A percentile compares a stretch with the other conserved stretches of the same genome.
phyloP scores from a whole-genome alignment of 257 asterid species.

The Capsicum pubescens region DNA sequence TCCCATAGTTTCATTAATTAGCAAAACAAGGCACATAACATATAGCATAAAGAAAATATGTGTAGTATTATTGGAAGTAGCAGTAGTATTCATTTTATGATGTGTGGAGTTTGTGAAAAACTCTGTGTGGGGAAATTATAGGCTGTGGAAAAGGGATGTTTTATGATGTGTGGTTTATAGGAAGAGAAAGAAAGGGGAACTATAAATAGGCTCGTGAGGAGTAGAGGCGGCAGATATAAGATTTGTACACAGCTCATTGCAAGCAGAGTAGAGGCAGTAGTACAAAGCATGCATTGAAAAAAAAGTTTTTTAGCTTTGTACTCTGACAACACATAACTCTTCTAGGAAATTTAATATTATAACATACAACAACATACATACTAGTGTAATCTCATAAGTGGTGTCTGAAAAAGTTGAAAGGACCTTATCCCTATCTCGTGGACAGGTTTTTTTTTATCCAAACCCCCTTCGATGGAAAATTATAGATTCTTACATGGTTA shows the following conservation, averaged over 20 bases:
- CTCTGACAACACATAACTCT: neutral
- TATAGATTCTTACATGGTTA: too few relatives aligned
- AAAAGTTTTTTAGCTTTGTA: neutral
- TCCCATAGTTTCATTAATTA: slow-evolving; percentile 40
- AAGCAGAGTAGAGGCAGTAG: slow-evolving; percentile 1
- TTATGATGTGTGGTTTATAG: slow-evolving; percentile 16
- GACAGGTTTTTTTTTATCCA: too few relatives aligned
- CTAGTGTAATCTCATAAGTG: too few relatives aligned
- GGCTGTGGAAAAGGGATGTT: neutral
- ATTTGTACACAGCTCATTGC: slow-evolving; percentile 40
- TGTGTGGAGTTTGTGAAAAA: neutral
- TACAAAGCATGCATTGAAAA: neutral
- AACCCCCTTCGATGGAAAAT: too few relatives aligned
- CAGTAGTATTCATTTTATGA: slow-evolving; percentile 29
- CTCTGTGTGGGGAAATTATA: neutral
- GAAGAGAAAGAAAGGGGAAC: slow-evolving; percentile 25
- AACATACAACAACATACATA: too few relatives aligned
- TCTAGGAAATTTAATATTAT: neutral
- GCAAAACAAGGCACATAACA: slow-evolving; percentile 41
- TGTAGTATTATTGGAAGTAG: neutral
- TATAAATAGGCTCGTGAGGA: slow-evolving; percentile 61
- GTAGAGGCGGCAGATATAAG: slow-evolving; percentile 28
- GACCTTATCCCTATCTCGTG: too few relatives aligned
- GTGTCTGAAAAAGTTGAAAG: too few relatives aligned
- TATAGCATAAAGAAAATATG: slow-evolving; percentile 21